Percentiles rank a stretch among this genome's conserved stretches.
Conservation (phyloP, 192 early-diverging fungal species). For the Funneliformis mosseae region DNA sequence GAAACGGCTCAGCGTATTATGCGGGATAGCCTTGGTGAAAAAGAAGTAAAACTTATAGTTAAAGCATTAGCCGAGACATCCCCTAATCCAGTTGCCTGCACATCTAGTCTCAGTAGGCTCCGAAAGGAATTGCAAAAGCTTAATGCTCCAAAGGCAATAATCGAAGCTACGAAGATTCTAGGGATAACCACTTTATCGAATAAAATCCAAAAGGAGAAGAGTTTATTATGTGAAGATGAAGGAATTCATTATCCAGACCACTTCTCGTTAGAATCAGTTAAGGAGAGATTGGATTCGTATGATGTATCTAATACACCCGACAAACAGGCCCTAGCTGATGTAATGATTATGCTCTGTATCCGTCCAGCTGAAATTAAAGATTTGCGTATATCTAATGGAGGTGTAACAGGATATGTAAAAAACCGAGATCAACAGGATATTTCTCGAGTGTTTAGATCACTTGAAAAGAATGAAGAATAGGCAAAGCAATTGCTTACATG, state of each 20-base stretch:
- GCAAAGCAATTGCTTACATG: too few relatives aligned
- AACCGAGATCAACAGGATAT: too few relatives aligned
- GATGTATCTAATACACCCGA: too few relatives aligned
- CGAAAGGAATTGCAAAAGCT: neutral
- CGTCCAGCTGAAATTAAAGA: too few relatives aligned
- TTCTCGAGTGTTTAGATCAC: too few relatives aligned
- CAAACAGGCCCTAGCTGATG: too few relatives aligned
- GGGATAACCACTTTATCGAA: constrained; percentile 5
- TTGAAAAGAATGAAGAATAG: too few relatives aligned
- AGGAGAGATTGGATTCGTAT: too few relatives aligned
- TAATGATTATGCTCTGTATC: too few relatives aligned
- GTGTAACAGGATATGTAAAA: too few relatives aligned
- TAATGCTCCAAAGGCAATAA: neutral
- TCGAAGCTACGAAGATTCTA: constrained; percentile 18
- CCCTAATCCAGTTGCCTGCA: neutral
- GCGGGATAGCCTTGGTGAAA: neutral
- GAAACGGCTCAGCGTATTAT: constrained; percentile 11
- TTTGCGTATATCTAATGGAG: too few relatives aligned
- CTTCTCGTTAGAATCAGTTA: too few relatives aligned
- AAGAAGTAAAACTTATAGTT: neutral
- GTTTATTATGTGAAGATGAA: constrained; percentile 9
- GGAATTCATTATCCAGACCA: neutral
- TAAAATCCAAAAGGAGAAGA: constrained; percentile 6
- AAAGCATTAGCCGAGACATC: neutral
- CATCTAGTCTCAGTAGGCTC: constrained; percentile 3